Evolutionary conservation across 208 protist genomes (phyloP).

Genomic region (Leptomonas seymouri): DNA sequence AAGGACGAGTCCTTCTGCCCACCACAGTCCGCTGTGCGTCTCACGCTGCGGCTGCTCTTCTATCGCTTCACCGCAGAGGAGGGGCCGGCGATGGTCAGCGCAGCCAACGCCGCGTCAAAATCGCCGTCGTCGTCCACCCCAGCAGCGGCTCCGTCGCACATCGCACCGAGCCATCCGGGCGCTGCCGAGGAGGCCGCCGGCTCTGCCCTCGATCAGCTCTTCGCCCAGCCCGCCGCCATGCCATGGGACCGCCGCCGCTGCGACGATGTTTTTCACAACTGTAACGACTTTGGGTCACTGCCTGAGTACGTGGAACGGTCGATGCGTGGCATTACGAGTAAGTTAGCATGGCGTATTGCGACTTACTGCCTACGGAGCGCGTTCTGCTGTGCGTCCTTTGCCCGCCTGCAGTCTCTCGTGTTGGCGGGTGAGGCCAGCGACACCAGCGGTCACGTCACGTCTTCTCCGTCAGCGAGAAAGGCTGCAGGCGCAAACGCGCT

Average conservation of each 20-base stretch:
- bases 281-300: conserved; percentile 17
- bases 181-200: conserved; percentile 13
- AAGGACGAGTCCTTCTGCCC: conserved; percentile 44
- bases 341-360: conserved; percentile 26
- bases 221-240: conserved; percentile 24
- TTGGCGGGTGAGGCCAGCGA: not conserved
- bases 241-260: conserved; percentile 30
- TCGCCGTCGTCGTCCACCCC: not conserved
- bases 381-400: conserved; percentile 17
- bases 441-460: not conserved
- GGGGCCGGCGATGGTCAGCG: conserved; percentile 2
- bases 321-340: conserved; percentile 20
- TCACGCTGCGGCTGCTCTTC: conserved; percentile 47
- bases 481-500: not conserved
- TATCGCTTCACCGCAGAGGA: conserved; percentile 35
- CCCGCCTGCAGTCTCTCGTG: conserved; percentile 11
- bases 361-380: conserved; percentile 32
- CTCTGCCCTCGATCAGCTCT: conserved; percentile 15
- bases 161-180: conserved; percentile 10
- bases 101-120: not conserved
- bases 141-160: not conserved
- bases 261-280: conserved; percentile 17
- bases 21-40: conserved; percentile 40
- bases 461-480: not conserved
- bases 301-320: conserved; percentile 16